These are phyloP conservation scores for Alternaria sp. DNA, from an alignment of 2,329 filamentous ascomycete species.

Conservation along the genomic window DNA sequence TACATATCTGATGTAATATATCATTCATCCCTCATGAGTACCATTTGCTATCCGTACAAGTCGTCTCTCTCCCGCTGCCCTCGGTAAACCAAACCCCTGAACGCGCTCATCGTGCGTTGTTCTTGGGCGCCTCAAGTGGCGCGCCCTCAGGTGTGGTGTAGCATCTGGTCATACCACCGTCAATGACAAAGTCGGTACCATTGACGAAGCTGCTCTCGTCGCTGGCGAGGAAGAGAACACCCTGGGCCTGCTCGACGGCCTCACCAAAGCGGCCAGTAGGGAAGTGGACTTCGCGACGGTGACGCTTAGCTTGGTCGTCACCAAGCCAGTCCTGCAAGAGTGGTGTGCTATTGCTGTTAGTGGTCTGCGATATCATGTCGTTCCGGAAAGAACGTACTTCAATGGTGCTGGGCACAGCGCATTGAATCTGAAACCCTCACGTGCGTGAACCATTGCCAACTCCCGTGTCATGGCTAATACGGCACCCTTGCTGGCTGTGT, in stretches of 20 bases:
- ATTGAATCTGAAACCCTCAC: conserved; percentile 91
- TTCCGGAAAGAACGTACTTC: conserved; percentile 63
- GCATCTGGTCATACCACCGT: conserved; percentile 93
- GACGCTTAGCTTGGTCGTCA: conserved; percentile 82
- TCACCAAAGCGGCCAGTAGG: conserved; percentile 88
- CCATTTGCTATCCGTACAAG: background rate
- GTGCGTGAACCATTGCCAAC: conserved; percentile 88
- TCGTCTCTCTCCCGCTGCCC: background rate
- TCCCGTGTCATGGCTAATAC: conserved; percentile 91
- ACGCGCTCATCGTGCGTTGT: conserved; percentile 48
- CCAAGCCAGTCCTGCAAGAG: conserved; percentile 94
- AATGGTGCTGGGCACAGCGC: conserved; percentile 87
- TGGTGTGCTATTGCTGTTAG: conserved; percentile 68
- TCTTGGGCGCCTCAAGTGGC: conserved; percentile 62
- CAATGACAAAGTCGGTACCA: conserved; percentile 90
- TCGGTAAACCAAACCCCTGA: background rate
- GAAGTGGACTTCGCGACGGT: conserved; percentile 88
- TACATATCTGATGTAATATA: background rate
- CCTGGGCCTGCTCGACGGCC: conserved; percentile 92
- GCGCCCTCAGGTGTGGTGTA: conserved; percentile 74
- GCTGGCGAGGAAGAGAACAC: conserved; percentile 85
- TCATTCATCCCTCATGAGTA: background rate
- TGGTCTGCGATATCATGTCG: background rate
- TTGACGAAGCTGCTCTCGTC: conserved; percentile 93
- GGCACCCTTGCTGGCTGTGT: conserved; percentile 93